Evolutionary conservation across 805 yeast genomes (phyloP).

Genomic region (Danielia oregonensis): DNA sequence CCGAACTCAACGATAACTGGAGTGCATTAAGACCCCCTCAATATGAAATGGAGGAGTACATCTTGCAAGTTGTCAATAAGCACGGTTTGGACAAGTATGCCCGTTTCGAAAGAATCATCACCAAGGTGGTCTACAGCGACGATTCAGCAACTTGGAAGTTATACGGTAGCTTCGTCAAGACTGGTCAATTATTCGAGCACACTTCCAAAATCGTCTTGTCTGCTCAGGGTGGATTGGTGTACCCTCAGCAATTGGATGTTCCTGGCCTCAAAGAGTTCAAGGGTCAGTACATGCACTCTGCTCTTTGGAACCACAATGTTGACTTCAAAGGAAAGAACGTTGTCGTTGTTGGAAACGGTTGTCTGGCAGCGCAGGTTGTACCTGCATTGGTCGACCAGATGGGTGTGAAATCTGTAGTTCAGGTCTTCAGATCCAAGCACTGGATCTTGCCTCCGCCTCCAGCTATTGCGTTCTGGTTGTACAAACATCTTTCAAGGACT

Average conservation of each 20-base stretch:
- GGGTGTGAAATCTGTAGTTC: slow-evolving; percentile 25
- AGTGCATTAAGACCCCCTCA: slow-evolving; percentile 38
- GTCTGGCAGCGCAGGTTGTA: slow-evolving; percentile 40
- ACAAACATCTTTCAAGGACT: slow-evolving; percentile 22
- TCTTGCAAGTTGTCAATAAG: slow-evolving; percentile 28
- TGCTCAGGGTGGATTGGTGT: slow-evolving; percentile 36
- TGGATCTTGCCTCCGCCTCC: slow-evolving; percentile 40
- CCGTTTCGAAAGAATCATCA: slow-evolving; percentile 21
- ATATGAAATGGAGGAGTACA: slow-evolving; percentile 40
- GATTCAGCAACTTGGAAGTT: slow-evolving; percentile 26
- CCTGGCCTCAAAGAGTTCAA: slow-evolving; percentile 34
- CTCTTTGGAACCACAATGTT: slow-evolving; percentile 33
- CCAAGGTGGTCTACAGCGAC: slow-evolving; percentile 21
- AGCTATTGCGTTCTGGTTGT: slow-evolving; percentile 14
- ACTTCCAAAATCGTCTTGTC: slow-evolving; percentile 22
- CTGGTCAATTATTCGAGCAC: slow-evolving; percentile 32
- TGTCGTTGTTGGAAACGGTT: slow-evolving; percentile 40
- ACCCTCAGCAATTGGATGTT: slow-evolving; percentile 27
- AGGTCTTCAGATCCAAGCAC: slow-evolving; percentile 34
- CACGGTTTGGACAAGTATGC: slow-evolving; percentile 21
- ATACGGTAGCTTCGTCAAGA: slow-evolving; percentile 20
- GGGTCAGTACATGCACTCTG: slow-evolving; percentile 41
- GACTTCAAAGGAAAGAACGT: slow-evolving; percentile 32
- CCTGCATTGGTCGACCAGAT: slow-evolving; percentile 31
- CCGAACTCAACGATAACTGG: slow-evolving; percentile 35